A percentile compares a stretch with the other conserved stretches of the same genome.
phyloP scores from a whole-genome alignment of 179 eudicot genomes.

The Kewa caespitosa region DNA sequence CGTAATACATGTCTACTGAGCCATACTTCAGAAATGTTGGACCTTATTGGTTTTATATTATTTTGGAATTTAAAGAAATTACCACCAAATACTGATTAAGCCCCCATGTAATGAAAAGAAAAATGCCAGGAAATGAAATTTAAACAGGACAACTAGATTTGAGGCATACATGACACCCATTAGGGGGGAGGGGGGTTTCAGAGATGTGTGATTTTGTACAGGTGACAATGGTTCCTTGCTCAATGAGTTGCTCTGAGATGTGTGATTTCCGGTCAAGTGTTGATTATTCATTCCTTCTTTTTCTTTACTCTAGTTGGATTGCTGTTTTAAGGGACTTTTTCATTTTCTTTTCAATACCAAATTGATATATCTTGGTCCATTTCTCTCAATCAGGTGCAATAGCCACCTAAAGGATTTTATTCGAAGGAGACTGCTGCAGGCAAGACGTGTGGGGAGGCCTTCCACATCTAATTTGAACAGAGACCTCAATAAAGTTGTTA shows the following conservation, averaged over 20 bases:
- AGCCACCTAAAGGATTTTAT: neutral
- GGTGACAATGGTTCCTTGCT: neutral
- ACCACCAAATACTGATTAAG: neutral
- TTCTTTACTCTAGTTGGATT: neutral
- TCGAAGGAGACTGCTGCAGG: constrained; percentile 28
- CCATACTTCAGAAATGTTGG: neutral
- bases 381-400: constrained; percentile 28
- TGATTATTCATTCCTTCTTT: neutral
- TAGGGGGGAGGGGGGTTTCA: neutral
- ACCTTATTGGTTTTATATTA: neutral
- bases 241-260: neutral
- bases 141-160: neutral
- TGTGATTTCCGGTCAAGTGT: neutral
- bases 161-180: neutral
- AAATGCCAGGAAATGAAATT: neutral
- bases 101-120: neutral
- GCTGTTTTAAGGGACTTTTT: neutral
- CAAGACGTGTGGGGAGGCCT: neutral
- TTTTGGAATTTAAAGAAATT: neutral
- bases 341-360: neutral
- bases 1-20: neutral
- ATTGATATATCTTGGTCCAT: neutral
- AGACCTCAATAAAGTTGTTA: neutral
- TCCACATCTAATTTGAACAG: neutral
- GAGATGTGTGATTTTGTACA: neutral